A percentile compares a stretch with the other conserved stretches of the same genome.
phyloP scores from a whole-genome alignment of 2,329 filamentous ascomycete species.

The Nigrospora sphaerica region DNA sequence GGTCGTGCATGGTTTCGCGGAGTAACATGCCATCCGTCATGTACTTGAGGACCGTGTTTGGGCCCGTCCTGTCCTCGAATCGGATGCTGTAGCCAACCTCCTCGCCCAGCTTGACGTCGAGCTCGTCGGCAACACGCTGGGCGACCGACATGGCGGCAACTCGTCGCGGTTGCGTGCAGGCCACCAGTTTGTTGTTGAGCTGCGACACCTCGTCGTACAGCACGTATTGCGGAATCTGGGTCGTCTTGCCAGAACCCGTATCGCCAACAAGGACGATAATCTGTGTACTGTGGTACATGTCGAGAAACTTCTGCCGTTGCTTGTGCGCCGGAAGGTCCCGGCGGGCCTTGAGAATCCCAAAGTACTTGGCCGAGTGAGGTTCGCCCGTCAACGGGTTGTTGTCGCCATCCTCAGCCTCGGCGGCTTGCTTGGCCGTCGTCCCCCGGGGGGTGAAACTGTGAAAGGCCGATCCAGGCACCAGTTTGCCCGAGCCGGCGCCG shows the following conservation, averaged over 20 bases:
- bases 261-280: conserved; percentile 98
- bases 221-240: conserved; percentile 97
- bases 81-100: conserved; percentile 98
- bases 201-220: conserved; percentile 95
- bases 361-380: conserved; percentile 75
- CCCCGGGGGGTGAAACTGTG: conserved; percentile 66
- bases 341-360: conserved; percentile 77
- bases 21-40: conserved; percentile 99
- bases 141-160: conserved; percentile 98
- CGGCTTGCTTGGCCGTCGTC: conserved; percentile 71
- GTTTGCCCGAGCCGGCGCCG: conserved; percentile 25
- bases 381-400: conserved; percentile 79
- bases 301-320: conserved; percentile 90
- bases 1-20: conserved; percentile 93
- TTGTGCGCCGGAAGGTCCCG: conserved; percentile 85
- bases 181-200: conserved; percentile 77
- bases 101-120: conserved; percentile 87
- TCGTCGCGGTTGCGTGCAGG: conserved; percentile 94
- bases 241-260: conserved; percentile 98
- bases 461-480: conserved; percentile 40
- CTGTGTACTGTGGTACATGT: conserved; percentile 87
- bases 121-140: conserved; percentile 93
- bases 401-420: conserved; percentile 69
- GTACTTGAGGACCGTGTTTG: conserved; percentile 92
- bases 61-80: conserved; percentile 90